Evolutionary conservation across 2,329 filamentous ascomycete species (phyloP).

Genomic region (Chalara sp.): DNA sequence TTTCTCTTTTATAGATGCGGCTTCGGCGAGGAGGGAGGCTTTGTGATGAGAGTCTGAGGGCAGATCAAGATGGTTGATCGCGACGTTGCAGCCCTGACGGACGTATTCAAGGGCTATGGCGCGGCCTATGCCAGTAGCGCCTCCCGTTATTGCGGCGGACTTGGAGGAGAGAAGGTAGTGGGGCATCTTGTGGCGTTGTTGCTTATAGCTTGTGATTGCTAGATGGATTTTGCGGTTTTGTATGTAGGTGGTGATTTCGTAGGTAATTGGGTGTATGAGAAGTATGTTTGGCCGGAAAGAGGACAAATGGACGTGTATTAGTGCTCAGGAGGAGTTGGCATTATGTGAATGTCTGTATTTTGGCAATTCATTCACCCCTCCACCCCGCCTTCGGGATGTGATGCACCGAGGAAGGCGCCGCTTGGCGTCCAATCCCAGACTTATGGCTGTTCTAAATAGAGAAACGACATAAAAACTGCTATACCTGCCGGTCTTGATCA

Average conservation of each 20-base stretch:
- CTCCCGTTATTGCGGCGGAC: constrained; percentile 80
- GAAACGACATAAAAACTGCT: too few relatives aligned
- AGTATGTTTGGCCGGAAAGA: not conserved
- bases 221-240: too few relatives aligned
- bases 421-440: too few relatives aligned
- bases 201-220: not conserved
- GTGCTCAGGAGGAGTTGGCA: too few relatives aligned
- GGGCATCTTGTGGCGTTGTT: constrained; percentile 11
- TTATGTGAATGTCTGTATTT: too few relatives aligned
- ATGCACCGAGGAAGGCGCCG: too few relatives aligned
- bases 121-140: constrained; percentile 78
- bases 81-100: constrained; percentile 69
- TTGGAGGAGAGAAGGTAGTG: constrained; percentile 59
- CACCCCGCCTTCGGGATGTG: too few relatives aligned
- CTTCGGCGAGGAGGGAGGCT: constrained; percentile 45
- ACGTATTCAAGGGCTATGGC: constrained; percentile 78
- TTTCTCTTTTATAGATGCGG: constrained; percentile 38
- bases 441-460: too few relatives aligned
- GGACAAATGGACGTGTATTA: too few relatives aligned
- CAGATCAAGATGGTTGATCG: constrained; percentile 71
- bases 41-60: constrained; percentile 44
- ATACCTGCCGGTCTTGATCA: too few relatives aligned
- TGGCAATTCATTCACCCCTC: too few relatives aligned
- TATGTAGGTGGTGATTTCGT: not conserved
- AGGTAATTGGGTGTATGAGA: not conserved